Evolutionary conservation across 2,329 filamentous ascomycete species (phyloP), one percentile per base, ranked within the genome.

Genomic region (Colletotrichum sp.): DNA sequence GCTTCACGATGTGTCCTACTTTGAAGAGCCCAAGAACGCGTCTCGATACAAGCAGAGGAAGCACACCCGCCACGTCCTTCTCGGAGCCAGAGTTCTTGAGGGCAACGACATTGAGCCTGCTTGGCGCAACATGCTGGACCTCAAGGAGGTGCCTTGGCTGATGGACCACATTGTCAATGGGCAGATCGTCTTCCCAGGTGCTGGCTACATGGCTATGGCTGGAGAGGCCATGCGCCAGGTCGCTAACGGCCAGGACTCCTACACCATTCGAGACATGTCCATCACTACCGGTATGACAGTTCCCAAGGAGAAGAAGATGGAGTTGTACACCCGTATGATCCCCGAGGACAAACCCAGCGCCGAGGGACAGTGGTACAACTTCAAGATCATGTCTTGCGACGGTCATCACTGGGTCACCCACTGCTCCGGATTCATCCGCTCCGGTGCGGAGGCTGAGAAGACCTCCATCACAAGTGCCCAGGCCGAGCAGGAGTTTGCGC

Each of bases 271-370:
- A 0, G 79, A 85, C 55, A 76, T 85, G 8, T 77, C 79, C 9
- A 79, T 83, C 44, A 78, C 78, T 12, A 79, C 81, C 0, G 84
- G 83, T 2, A 69, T 87, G 15, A 72, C 72, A 0, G 78, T 86
- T 0, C 34, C 86, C 5, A 77, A 73, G 12, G 80, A 78, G 2
- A 76, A 77, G 16, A 78, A 81, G 6, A 79, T 74, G 2, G 85
- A 86, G 71, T 69, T 85, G 0, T 76, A 84, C 34, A 84, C 84
- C 0, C 81, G 80, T 1, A 68, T 86, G 8, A 81, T 81, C 4
- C 72, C 69, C 3, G 72, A 75, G 13, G 69, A 71, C 52, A 55
- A 28, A 21, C 39, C 60, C 8, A 30, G 59, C 18, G 36, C 28
- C 2, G 66, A 63, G 18, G 65, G 39, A 2, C 62, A 78, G 4